Conservation (phyloP, 2,329 filamentous ascomycete genomes). For the Diaporthe capsici region DNA sequence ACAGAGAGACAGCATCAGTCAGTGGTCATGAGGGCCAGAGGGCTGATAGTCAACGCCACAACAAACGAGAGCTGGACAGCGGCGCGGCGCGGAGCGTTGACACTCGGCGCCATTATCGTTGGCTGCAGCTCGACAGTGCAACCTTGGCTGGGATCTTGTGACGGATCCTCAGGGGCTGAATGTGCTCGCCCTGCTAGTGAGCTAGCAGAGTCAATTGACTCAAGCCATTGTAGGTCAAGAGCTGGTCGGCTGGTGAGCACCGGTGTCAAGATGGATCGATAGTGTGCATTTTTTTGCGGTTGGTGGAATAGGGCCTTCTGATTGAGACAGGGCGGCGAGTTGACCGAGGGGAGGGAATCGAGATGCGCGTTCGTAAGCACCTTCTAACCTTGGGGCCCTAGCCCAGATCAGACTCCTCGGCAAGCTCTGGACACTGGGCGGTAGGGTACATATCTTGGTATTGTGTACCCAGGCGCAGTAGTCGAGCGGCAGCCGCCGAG, state of each 20-base stretch:
- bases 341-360: background rate
- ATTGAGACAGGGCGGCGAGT: background rate
- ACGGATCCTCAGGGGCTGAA: background rate
- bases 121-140: background rate
- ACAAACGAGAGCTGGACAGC: background rate
- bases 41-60: background rate
- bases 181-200: background rate
- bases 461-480: background rate
- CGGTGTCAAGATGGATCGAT: background rate
- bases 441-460: background rate
- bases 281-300: background rate
- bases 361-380: background rate
- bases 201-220: background rate
- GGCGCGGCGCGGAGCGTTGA: slow-evolving; percentile 6
- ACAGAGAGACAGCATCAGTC: background rate
- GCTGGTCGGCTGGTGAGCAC: background rate
- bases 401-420: background rate
- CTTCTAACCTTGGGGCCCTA: too few relatives aligned
- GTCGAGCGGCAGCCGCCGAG: background rate
- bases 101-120: background rate
- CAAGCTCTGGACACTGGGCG: background rate
- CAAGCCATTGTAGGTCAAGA: background rate
- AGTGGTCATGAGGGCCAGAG: background rate
- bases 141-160: slow-evolving; percentile 22
- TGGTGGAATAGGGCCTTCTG: background rate